Percentiles rank a stretch among this genome's conserved stretches.
Conservation (phyloP, 306 rosid genomes). For the Malus asiatica region DNA sequence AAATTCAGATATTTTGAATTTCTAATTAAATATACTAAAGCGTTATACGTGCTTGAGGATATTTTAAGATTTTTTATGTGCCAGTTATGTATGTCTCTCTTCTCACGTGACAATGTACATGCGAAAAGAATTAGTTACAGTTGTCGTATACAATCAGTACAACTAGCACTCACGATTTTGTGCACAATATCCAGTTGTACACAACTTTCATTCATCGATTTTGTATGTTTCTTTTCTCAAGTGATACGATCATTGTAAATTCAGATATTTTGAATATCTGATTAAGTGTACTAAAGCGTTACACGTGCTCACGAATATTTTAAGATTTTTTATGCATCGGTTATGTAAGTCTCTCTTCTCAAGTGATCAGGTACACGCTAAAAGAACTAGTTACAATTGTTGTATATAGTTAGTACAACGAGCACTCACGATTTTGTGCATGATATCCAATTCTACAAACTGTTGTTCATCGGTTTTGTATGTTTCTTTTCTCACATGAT, state of each 20-base stretch:
- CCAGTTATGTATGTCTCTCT: background rate
- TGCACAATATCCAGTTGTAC: background rate
- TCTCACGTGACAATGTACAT: background rate
- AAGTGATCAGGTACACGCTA: too few species aligned
- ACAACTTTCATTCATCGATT: background rate
- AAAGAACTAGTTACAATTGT: too few species aligned
- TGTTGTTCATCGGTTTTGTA: too few species aligned
- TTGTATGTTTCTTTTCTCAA: background rate
- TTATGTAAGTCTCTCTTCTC: too few species aligned
- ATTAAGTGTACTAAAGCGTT: background rate
- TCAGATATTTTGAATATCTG: background rate
- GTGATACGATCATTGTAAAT: too few species aligned
- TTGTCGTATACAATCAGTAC: background rate
- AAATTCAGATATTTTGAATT: background rate
- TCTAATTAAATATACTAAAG: background rate
- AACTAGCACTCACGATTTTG: background rate
- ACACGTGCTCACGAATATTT: background rate
- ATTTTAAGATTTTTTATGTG: background rate
- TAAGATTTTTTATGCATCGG: accelerated
- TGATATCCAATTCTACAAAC: too few species aligned
- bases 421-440: too few species aligned
- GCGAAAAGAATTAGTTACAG: too few species aligned
- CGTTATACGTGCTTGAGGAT: background rate
- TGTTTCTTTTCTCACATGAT: background rate
- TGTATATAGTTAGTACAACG: background rate